phyloP scores from a whole-genome alignment of 2,329 filamentous ascomycete genomes.

The Xylaria digitata region DNA sequence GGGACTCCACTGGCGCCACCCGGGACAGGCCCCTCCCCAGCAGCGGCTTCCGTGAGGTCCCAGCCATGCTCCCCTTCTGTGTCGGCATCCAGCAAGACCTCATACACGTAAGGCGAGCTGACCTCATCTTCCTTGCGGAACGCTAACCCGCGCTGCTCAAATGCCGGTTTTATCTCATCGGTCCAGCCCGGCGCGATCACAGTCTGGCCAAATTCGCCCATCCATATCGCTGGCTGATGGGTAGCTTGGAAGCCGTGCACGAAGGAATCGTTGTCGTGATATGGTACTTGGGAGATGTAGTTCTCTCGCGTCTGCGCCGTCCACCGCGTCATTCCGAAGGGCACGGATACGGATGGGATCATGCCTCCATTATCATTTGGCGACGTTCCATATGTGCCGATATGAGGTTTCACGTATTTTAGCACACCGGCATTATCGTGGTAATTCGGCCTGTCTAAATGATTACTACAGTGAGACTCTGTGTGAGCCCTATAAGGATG shows the following conservation, averaged over 20 bases:
- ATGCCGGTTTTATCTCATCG: slow-evolving; percentile 48
- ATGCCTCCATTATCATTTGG: slow-evolving; percentile 53
- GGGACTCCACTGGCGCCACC: slow-evolving; percentile 55
- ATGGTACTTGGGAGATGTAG: slow-evolving; percentile 62
- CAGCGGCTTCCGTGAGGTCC: slow-evolving; percentile 52
- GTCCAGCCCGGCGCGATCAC: slow-evolving; percentile 56
- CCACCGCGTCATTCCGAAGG: slow-evolving; percentile 64
- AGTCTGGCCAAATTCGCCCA: slow-evolving; percentile 61
- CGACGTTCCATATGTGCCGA: slow-evolving; percentile 50
- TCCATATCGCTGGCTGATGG: slow-evolving; percentile 64
- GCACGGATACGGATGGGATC: slow-evolving; percentile 54
- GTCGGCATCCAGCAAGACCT: slow-evolving; percentile 56
- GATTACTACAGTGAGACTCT: background rate
- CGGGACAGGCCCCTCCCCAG: slow-evolving; percentile 51
- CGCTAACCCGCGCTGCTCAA: slow-evolving; percentile 55
- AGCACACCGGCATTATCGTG: slow-evolving; percentile 49
- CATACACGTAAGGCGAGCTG: slow-evolving; percentile 60
- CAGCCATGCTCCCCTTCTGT: slow-evolving; percentile 49
- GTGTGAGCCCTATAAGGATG: slow-evolving; percentile 9
- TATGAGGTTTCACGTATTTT: slow-evolving; percentile 50
- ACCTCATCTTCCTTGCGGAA: slow-evolving; percentile 58
- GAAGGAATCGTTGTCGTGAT: slow-evolving; percentile 56
- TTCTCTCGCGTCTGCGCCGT: slow-evolving; percentile 61
- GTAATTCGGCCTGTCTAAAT: slow-evolving; percentile 36
- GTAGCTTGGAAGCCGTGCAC: slow-evolving; percentile 63